A percentile compares a stretch with the other conserved stretches of the same genome.
These are phyloP conservation scores for Candida lessepsii DNA, from an alignment of 805 yeast genomes.

Conservation along the genomic window DNA sequence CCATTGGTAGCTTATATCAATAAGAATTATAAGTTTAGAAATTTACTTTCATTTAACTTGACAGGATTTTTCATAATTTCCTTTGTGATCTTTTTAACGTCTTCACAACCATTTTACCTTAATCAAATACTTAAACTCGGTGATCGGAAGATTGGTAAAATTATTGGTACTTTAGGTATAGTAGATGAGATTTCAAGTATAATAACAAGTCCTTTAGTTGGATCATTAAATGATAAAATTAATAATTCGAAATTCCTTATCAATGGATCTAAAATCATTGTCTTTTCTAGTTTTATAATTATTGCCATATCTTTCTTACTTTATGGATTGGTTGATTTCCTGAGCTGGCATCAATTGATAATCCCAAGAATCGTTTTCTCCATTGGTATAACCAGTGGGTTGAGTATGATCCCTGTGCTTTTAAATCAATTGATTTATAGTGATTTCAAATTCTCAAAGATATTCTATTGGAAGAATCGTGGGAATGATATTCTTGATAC, in stretches of 20 bases:
- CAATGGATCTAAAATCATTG: conserved; percentile 55
- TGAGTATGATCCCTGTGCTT: conserved; percentile 60
- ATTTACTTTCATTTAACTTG: conserved; percentile 33
- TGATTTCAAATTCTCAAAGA: conserved; percentile 32
- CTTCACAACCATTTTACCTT: conserved; percentile 42
- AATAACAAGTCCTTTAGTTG: conserved; percentile 56
- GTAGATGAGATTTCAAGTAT: conserved; percentile 61
- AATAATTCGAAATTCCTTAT: conserved; percentile 17
- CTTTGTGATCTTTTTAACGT: conserved; percentile 36
- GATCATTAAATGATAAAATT: conserved; percentile 59
- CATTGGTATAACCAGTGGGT: conserved; percentile 53
- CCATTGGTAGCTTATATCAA: background rate
- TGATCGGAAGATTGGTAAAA: conserved; percentile 26
- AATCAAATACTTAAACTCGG: conserved; percentile 29
- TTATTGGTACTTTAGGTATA: conserved; percentile 41
- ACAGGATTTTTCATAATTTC: conserved; percentile 40
- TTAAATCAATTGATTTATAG: conserved; percentile 54
- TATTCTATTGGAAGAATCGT: conserved; percentile 26
- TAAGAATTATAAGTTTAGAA: conserved; percentile 16
- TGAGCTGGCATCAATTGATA: conserved; percentile 25
- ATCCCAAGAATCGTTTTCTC: conserved; percentile 58
- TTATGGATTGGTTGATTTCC: conserved; percentile 53
- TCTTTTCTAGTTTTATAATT: conserved; percentile 46
- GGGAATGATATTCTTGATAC: no score
- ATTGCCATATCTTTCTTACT: conserved; percentile 48